Percentiles rank a stretch among this genome's conserved stretches.
These are phyloP conservation scores for Populus euphratica DNA, from an alignment of 345 rosid species.

Conservation along the genomic window DNA sequence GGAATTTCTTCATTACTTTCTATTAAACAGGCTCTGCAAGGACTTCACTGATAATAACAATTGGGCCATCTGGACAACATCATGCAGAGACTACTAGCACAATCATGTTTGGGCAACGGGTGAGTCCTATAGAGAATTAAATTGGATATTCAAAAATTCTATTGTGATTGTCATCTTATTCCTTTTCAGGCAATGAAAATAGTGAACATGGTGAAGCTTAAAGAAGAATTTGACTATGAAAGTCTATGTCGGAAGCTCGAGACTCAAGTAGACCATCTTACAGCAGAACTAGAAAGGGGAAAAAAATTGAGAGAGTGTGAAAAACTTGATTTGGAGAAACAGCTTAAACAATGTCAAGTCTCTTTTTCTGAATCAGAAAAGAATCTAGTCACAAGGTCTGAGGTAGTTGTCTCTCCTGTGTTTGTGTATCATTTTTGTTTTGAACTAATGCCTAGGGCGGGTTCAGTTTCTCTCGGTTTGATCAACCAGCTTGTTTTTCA, in stretches of 20 bases:
- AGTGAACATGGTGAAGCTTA: conserved; percentile 85
- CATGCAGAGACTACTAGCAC: conserved; percentile 91
- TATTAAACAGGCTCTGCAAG: conserved; percentile 70
- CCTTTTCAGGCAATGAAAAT: conserved; percentile 86
- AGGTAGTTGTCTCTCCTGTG: conserved; percentile 56
- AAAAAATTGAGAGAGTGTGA: conserved; percentile 59
- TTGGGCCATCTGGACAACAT: conserved; percentile 78
- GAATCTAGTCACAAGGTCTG: conserved; percentile 56
- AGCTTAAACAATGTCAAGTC: conserved; percentile 47
- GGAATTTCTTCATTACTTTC: conserved; percentile 7
- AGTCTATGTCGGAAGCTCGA: conserved; percentile 82
- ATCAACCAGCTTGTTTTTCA: not conserved
- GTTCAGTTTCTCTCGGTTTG: not conserved
- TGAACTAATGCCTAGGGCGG: not conserved
- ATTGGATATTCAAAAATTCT: not conserved
- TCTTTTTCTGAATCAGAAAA: conserved; percentile 48
- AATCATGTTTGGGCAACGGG: conserved; percentile 91
- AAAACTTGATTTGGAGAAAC: conserved; percentile 50
- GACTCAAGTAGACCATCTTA: conserved; percentile 76
- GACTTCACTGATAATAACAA: conserved; percentile 84
- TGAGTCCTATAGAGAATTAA: conserved; percentile 34
- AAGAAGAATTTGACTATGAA: conserved; percentile 92
- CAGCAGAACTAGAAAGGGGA: conserved; percentile 82
- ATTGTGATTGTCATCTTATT: not conserved
- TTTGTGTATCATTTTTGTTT: conserved; percentile 13